Base-by-base conservation (phyloP, 345 rosid genomes). In the Linum tenue region DNA sequence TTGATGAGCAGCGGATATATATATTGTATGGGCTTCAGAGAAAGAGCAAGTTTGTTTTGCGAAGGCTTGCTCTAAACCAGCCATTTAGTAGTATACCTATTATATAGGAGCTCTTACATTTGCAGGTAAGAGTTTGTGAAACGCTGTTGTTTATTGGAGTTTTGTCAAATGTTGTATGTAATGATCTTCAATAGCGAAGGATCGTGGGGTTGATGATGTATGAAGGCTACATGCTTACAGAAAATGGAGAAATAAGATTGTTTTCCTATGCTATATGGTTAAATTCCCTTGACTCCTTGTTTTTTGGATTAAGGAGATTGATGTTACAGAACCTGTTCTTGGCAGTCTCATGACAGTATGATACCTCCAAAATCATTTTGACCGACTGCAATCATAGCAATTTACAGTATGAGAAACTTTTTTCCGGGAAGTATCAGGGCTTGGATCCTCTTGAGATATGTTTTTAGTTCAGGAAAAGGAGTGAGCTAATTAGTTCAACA, bases 1-100 rank as follows among this genome's bases (percentile, higher is more conserved):
- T 63, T 81, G 76, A 57, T 57, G 60, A 12, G 22, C 2, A 56
- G 16, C 12, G 22, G 37, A 17, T 48, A 48, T 9, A 22, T 22
- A 22, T 5, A 3, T 51, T 51, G 56, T 16, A 22, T 22, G 31
- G 14, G n/a, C 56, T 51, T 11, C 56, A 0, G 31, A 22, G 14
- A 9, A 15, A 48, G 9, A 48, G 53, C 15, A 48, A 43, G 50
- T 11, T 48, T 2, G 53, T 9, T 22, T 22, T 22, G 31, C 31
- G 1, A 22, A 22, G 31, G 31, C 31, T 22, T 22, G 31, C 31
- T 22, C 31, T 22, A 22, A 22, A 22, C 31, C 31, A 22, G 31
- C 31, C 31, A 22, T 22, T 22, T 1, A 22, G 31, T 22, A 22
- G 31, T 22, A 22, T 22, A 41, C 44, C 44, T 41, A 41, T 41